These are phyloP conservation scores for Adansonia madagascariensis DNA, from an alignment of 441 rosid genomes.

Conservation along the genomic window DNA sequence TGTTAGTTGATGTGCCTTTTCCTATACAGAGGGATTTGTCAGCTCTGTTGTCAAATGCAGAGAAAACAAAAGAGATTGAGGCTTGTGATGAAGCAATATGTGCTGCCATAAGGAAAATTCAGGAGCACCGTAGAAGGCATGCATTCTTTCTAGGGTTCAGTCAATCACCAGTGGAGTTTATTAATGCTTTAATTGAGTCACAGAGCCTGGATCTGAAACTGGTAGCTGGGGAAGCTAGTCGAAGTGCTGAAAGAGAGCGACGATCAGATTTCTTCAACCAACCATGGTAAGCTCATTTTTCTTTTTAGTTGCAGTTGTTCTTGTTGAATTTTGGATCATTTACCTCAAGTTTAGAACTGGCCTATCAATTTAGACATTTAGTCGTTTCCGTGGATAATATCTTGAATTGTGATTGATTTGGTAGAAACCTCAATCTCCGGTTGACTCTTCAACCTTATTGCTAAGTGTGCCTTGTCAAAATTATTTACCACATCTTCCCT, in stretches of 20 bases:
- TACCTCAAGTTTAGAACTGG: not conserved
- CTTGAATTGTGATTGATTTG: conserved; percentile 9
- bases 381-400: not conserved
- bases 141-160: conserved; percentile 96
- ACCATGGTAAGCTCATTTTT: conserved; percentile 72
- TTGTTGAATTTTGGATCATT: not conserved
- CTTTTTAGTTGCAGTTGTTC: not conserved
- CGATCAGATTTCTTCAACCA: conserved; percentile 91
- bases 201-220: conserved; percentile 90
- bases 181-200: conserved; percentile 83
- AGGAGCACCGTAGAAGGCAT: conserved; percentile 84
- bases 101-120: conserved; percentile 85
- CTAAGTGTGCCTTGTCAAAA: not conserved
- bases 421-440: not conserved
- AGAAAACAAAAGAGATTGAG: conserved; percentile 90
- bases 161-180: conserved; percentile 94
- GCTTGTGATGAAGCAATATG: conserved; percentile 89
- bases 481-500: not conserved
- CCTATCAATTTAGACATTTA: not conserved
- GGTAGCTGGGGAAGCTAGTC: conserved; percentile 81
- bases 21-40: conserved; percentile 88
- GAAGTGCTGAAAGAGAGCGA: conserved; percentile 85
- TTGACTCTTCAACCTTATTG: not conserved
- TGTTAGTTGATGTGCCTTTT: conserved; percentile 83
- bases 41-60: conserved; percentile 74